Percentiles rank a stretch among this genome's conserved stretches.
Conservation (phyloP, 2,329 filamentous ascomycete species). For the Proliferodiscus dingleyae region DNA sequence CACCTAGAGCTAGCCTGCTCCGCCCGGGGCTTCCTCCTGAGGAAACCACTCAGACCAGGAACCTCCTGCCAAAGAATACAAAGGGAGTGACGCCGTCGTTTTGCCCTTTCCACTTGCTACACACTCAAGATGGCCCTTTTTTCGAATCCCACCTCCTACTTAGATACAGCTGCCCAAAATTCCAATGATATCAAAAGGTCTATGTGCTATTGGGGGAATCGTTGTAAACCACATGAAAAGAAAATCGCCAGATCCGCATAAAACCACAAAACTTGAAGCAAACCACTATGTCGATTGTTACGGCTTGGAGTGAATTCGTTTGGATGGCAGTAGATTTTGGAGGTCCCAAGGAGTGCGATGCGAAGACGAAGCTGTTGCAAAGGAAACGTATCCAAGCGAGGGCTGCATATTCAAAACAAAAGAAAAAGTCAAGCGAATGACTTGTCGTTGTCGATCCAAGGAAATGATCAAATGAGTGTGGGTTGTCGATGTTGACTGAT, state of each 20-base stretch:
- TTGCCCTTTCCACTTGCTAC: constrained; percentile 2
- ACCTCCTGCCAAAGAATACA: background rate
- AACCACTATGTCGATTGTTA: background rate
- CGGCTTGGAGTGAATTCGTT: background rate
- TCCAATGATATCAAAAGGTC: constrained; percentile 12
- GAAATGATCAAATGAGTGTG: constrained; percentile 31
- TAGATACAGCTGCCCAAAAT: background rate
- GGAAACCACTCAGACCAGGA: background rate
- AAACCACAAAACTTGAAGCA: constrained; percentile 1
- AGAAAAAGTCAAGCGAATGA: constrained; percentile 32
- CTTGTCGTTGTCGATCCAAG: constrained; percentile 13
- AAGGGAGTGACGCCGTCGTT: constrained; percentile 14
- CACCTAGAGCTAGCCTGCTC: constrained; percentile 1
- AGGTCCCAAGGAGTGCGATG: constrained; percentile 10
- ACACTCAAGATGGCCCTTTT: constrained; percentile 1
- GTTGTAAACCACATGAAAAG: constrained; percentile 10
- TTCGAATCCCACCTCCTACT: background rate
- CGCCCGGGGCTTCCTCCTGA: background rate
- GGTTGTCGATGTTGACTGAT: constrained; percentile 25
- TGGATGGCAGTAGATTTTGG: constrained; percentile 1
- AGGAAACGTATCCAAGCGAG: constrained; percentile 16
- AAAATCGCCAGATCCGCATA: constrained; percentile 8
- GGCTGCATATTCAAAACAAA: constrained; percentile 20
- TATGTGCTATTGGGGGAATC: constrained; percentile 24
- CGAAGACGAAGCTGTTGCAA: constrained; percentile 18